Evolutionary conservation across 352 stramenopile genomes (phyloP), one percentile per base, ranked within the genome.

Genomic region (Phytophthora foliorum): DNA sequence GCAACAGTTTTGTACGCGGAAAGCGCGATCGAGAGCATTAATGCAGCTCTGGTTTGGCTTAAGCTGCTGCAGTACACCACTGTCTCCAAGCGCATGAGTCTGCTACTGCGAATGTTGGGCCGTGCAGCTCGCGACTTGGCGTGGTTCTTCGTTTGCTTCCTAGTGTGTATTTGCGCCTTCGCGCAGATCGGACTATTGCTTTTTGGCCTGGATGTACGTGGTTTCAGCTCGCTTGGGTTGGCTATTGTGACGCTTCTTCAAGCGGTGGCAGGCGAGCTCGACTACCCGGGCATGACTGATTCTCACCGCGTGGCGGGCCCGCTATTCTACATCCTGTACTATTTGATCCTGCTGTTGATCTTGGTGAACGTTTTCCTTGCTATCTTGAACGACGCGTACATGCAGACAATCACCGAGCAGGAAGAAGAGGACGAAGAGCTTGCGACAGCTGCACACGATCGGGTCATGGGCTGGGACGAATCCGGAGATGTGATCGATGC

Each of bases 361-460:
- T 45, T 91, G 44, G 74, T 92, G 56, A 94, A 94, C 39, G 80
- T 94, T 9, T 92, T 92, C 44, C 69, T 89, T 7, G 84, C 85
- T 24, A 91, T 94, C 38, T 62, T 94, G 13, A 91, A 91, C 32
- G 86, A 93, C 60, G 84, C 85, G 29, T 94, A 91, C 57, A 62
- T 88, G 49, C 83, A 91, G 57, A 91, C 83, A 3, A 59, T 90
- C n/a, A 78, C 74, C 1, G 82, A 91, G 34, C 74, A 89, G 66
- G 83, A 91, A 52, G 83, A 91, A 51, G 79, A 84, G 42, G 69
- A 80, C 22, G 75, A 83, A 22, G 77, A 87, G 9, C 41, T 65
- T 8, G 74, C 73, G 19, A 60, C 44, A 6, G 54, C 42, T 42
- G 70, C 54, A 22, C 27, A 66, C 6, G 22, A 54, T 36, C 39